Evolutionary conservation across 768 basidiomycete genomes (phyloP), one percentile per base, ranked within the genome.

Genomic region (Gyrodon lividus): DNA sequence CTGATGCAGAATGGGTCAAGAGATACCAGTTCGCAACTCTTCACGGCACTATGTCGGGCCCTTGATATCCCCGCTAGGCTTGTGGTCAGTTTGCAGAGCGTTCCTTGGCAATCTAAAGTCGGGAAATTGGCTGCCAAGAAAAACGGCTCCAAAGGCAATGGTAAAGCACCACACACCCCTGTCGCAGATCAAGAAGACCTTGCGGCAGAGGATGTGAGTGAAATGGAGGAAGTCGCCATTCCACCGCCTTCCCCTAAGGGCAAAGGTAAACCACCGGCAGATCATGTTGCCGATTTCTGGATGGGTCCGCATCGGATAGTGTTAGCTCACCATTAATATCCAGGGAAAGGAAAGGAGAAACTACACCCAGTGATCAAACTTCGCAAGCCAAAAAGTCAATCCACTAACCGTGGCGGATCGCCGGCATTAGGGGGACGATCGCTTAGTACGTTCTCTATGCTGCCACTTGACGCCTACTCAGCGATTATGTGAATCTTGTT

Each of bases 11-110:
- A 71, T 52, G 97, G 95, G 6, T 88, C 85, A 20, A 78, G 90
- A 54, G 97, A 99, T 66, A 81, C 82, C 34, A 89, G 88, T 51
- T 88, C 92, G 1, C 92, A 96, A 59, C 77, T 98, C 4, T 98
- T 98, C 66, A 95, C 93, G 5, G 84, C 91, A 1, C 74, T 97
- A 0, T 92, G 92, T 67, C 79, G 97, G 19, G 90, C 84, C 6
- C 76, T 98, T 6, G 87, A 85, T 10, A 83, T 98, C 17, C 94
- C 94, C 0, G 82, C 93, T 6, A 76, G 97, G 42, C 74, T 98
- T 46, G 88, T 98, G 9, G 86, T 87, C 57, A 96, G 92, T 62
- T 70, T 99, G 39, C 96, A 98, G 69, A 85, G 90, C 47, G 84
- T 98, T 9, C 92, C 93, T 9, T 98, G 94, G 94, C 81, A 93